These are phyloP conservation scores for Hemileia vastatrix DNA, from an alignment of 1,284 basidiomycete genomes.

Conservation along the genomic window DNA sequence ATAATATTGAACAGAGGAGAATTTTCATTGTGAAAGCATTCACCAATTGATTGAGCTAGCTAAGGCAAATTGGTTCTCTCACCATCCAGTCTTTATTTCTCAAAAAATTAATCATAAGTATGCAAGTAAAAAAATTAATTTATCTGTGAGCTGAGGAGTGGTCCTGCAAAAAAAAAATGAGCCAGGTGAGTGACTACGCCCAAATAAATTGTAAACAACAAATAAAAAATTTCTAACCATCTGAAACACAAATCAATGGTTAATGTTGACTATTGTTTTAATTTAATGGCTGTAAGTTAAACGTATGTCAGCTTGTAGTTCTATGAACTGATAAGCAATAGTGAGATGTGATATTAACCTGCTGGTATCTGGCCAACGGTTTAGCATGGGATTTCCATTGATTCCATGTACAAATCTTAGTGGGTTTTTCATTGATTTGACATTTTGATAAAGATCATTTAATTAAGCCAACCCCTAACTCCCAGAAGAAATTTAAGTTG, in stretches of 20 bases:
- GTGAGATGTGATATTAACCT: slow-evolving; percentile 1
- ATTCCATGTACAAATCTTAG: slow-evolving; percentile 18
- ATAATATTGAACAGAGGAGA: slow-evolving; percentile 10
- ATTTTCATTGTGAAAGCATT: neutral
- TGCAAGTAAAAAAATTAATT: slow-evolving; percentile 5
- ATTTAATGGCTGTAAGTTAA: slow-evolving; percentile 13
- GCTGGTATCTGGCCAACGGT: slow-evolving; percentile 3
- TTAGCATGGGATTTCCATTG: slow-evolving; percentile 19
- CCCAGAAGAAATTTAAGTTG: neutral
- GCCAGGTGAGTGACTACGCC: no score
- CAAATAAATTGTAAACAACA: neutral
- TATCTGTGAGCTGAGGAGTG: slow-evolving; percentile 1
- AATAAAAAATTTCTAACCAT: slow-evolving; percentile 6
- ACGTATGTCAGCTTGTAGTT: no score
- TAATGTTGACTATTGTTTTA: slow-evolving; percentile 10
- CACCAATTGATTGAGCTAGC: neutral
- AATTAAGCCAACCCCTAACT: neutral
- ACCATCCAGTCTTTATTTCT: neutral
- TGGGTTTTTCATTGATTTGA: neutral
- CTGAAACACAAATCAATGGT: slow-evolving; percentile 11
- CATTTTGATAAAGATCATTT: neutral
- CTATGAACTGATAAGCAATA: neutral
- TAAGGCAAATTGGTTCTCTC: slow-evolving; percentile 3
- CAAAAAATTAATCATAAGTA: slow-evolving; percentile 16
- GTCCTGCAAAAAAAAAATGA: neutral